Base-by-base conservation (phyloP, 176 grass and related monocot species). In the Zea mays region DNA sequence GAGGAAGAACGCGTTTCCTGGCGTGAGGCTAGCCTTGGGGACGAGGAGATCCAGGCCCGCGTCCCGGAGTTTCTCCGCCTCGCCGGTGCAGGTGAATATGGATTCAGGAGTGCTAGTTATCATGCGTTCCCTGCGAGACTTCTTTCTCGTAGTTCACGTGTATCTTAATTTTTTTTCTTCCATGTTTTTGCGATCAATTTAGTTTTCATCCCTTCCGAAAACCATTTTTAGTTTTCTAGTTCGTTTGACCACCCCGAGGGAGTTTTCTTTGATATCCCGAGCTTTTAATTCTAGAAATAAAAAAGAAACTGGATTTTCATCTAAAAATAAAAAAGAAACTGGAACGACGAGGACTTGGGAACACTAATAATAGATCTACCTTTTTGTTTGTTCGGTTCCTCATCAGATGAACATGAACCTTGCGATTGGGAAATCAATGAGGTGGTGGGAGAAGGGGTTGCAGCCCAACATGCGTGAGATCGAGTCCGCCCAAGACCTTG, bases 391-490 rank as follows among this genome's bases (percentile, higher is more conserved):
- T 54, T 44, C 69, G n/a, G 6, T 13, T 15, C n/a, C n/a, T n/a
- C 20, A 13, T 13, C 84, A 99, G 92, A 93, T 86, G 88, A 88
- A 78, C 50, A 93, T 86, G 88, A 88, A 80, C 50, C 88, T 95
- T 64, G 14, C 80, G 40, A 74, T 95, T 69, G 84, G 71, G 20
- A 99, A 93, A 76, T 62, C 78, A 17, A 60, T 72, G 75, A 95
- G 82, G 68, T 99, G 96, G 96, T 99, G 96, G 96, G 92, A 93
- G 65, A 95, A 92, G 67, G 85, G 83, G 7, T 62, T 90, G 10
- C 90, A 96, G 36, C 75, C 96, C 62, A 95, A 99, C 81, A 93
- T 99, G 92, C 70, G 81, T 60, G 96, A 99, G 86, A 74, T 95
- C 36, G 88, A 84, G 74, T 95, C 96, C 14, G 86, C 96, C 27